Base-by-base conservation (phyloP, 2,329 filamentous ascomycete genomes). In the Clarireedia paspali region DNA sequence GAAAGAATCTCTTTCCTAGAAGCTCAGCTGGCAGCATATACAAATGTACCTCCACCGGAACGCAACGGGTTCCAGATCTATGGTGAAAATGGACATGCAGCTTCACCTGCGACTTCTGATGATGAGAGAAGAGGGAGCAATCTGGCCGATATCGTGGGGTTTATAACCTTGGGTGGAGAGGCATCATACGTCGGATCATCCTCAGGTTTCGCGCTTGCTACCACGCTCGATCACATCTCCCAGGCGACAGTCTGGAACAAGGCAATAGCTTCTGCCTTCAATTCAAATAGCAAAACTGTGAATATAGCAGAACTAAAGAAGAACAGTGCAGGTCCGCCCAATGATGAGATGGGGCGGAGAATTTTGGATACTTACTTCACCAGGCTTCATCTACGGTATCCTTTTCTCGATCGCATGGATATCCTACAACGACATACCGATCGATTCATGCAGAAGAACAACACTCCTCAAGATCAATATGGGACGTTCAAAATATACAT, bases 201-300 rank as follows among this genome's bases (percentile, higher is more conserved):
- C 20, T 77, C 75, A 10, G 76, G 76, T 7, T 70, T 78, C 34
- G 73, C 75, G 14, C 62, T 79, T 46, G 77, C 77, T 5, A 69
- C 74, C 7, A 75, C 78, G 59, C 67, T 80, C 6, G 75, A 76
- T 23, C 75, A 77, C 50, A 79, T 80, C 74, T 76, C 79, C 7
- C 76, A 79, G 60, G 74, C 75, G 0, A 78, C 76, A 17, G 75
- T 78, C 1, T 79, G 76, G 77, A 77, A 77, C 49, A 78, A 79
- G 59, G 73, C 75, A 2, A 65, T 78, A n/a, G 66, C 63, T 24
- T 59, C 57, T 39, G 58, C 49, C 48, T 56, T 61, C 44, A 56
- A 47, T 26, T 59, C 54, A 23, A 53, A 62, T 49, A 47, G 51
- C 47, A 62, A 63, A 60, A 51, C 62, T 59, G 51, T 68, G 60